Conservation (phyloP, 1,284 basidiomycete genomes). For the Trichosporon coremiiforme region DNA sequence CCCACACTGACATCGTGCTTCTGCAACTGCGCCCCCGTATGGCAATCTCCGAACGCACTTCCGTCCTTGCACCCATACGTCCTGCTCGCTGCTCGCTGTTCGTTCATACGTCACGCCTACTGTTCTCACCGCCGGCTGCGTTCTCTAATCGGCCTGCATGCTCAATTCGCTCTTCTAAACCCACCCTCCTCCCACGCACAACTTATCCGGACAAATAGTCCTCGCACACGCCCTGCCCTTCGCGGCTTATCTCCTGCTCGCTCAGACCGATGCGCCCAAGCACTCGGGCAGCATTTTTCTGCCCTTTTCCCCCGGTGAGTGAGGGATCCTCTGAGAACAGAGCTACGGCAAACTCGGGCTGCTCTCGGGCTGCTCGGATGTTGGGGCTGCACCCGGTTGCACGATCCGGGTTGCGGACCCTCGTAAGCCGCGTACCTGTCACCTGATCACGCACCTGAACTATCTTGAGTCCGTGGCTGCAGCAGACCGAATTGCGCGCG, state of each 20-base stretch:
- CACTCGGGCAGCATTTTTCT: conserved; percentile 35
- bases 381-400: too few relatives aligned
- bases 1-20: conserved; percentile 1
- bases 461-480: not conserved
- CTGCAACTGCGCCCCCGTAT: not conserved
- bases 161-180: not conserved
- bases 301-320: conserved; percentile 38
- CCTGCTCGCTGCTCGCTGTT: not conserved
- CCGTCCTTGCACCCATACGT: not conserved
- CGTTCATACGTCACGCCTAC: not conserved
- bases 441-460: not conserved
- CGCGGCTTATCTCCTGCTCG: conserved; percentile 37
- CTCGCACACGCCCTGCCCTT: conserved; percentile 37
- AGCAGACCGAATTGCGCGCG: not conserved
- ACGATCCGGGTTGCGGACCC: too few relatives aligned
- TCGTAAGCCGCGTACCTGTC: not conserved
- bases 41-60: conserved; percentile 13
- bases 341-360: not conserved
- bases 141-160: not conserved
- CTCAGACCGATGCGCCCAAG: conserved; percentile 37
- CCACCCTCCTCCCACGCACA: not conserved
- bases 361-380: too few relatives aligned
- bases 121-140: too few relatives aligned
- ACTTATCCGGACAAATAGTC: conserved; percentile 23
- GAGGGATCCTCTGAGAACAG: not conserved